Conservation (phyloP, 371 early-diverging fungal species). For the Mucor mucedo region DNA sequence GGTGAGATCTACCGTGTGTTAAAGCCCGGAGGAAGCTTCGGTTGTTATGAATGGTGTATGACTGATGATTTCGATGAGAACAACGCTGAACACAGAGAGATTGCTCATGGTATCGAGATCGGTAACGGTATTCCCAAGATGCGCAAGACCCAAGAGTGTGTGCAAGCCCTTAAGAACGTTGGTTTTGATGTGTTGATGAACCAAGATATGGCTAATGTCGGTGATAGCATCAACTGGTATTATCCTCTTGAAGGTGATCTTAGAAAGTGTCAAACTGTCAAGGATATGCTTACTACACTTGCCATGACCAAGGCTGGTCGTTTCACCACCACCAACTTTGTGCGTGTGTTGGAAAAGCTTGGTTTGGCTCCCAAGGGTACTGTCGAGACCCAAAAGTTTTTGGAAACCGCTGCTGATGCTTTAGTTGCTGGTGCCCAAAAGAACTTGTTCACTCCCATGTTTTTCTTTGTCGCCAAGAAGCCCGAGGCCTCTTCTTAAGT, state of each 20-base stretch:
- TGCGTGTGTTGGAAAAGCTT: slow-evolving; percentile 75
- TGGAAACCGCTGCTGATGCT: slow-evolving; percentile 82
- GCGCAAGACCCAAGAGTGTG: slow-evolving; percentile 68
- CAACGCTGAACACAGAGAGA: slow-evolving; percentile 73
- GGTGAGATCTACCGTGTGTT: slow-evolving; percentile 87
- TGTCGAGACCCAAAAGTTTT: slow-evolving; percentile 76
- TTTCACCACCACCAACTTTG: slow-evolving; percentile 67
- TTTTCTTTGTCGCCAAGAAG: slow-evolving; percentile 89
- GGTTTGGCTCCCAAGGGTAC: slow-evolving; percentile 86
- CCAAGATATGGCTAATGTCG: slow-evolving; percentile 71
- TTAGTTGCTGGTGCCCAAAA: slow-evolving; percentile 78
- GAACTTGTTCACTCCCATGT: slow-evolving; percentile 93
- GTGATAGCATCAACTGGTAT: slow-evolving; percentile 81
- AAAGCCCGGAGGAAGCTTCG: slow-evolving; percentile 91
- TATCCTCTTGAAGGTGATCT: slow-evolving; percentile 74
- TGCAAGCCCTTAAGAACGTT: slow-evolving; percentile 78
- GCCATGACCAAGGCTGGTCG: slow-evolving; percentile 62
- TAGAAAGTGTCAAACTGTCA: slow-evolving; percentile 60
- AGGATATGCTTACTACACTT: slow-evolving; percentile 62
- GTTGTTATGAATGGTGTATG: slow-evolving; percentile 93
- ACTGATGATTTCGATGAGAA: slow-evolving; percentile 81
- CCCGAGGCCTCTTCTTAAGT: slow-evolving; percentile 47
- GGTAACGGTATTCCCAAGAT: slow-evolving; percentile 91
- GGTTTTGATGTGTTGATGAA: slow-evolving; percentile 83
- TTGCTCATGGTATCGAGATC: slow-evolving; percentile 83